Evolutionary conservation across 805 yeast genomes (phyloP).

Genomic region (Candida golubevii): DNA sequence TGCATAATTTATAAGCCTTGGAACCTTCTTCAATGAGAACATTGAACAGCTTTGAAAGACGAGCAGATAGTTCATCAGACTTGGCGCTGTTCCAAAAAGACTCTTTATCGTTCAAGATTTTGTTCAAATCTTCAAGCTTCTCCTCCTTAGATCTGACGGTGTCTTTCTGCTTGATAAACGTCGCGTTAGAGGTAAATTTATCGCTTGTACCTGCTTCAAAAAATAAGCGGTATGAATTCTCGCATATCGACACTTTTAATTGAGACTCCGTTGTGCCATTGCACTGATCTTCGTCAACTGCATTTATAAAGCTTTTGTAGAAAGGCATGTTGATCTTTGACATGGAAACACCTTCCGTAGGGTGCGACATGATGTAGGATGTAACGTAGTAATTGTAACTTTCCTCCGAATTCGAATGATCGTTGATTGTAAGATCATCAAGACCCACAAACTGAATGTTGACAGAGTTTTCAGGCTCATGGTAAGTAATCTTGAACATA

Average conservation of each 20-base stretch:
- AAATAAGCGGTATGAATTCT: constrained; percentile 72
- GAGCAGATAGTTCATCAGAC: constrained; percentile 32
- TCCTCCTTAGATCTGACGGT: constrained; percentile 23
- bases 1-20: constrained; percentile 19
- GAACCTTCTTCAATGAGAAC: constrained; percentile 40
- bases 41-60: constrained; percentile 27
- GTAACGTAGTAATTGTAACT: constrained; percentile 92
- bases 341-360: constrained; percentile 91
- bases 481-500: constrained; percentile 82
- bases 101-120: constrained; percentile 45
- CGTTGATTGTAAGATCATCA: constrained; percentile 77
- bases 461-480: constrained; percentile 48
- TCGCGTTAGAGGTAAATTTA: constrained; percentile 62
- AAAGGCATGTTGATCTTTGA: constrained; percentile 77
- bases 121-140: constrained; percentile 30
- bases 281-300: constrained; percentile 50
- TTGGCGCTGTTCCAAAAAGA: constrained; percentile 52
- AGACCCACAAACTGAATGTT: constrained; percentile 79
- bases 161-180: constrained; percentile 38
- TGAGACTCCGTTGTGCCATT: constrained; percentile 67
- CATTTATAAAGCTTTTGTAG: constrained; percentile 53
- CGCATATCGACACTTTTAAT: constrained; percentile 72
- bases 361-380: constrained; percentile 88
- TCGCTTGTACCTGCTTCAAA: constrained; percentile 80
- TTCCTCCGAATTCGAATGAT: constrained; percentile 70